A percentile compares a stretch with the other conserved stretches of the same genome.
These are phyloP conservation scores for Aschersonia sp. DNA, from an alignment of 2,329 filamentous ascomycete species.

Conservation along the genomic window DNA sequence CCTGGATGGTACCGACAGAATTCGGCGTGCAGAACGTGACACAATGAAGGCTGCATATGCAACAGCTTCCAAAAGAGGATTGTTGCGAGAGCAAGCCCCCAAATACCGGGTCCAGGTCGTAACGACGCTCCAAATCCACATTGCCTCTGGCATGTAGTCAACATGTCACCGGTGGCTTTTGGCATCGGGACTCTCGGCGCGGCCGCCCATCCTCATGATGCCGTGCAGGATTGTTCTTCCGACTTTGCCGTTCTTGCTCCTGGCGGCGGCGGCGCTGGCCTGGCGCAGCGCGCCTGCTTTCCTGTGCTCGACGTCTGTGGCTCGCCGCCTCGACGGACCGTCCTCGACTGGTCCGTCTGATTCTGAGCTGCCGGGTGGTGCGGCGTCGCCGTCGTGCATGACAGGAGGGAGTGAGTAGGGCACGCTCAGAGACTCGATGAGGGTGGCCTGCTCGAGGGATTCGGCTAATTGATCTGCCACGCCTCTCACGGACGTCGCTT, in stretches of 20 bases:
- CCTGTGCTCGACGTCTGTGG: constrained; percentile 17
- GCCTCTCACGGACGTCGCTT: constrained; percentile 12
- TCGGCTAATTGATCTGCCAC: constrained; percentile 27
- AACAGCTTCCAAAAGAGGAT: no score
- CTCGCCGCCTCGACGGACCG: constrained; percentile 10
- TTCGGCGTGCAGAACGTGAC: no score
- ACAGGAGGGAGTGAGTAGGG: constrained; percentile 14
- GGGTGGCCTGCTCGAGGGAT: constrained; percentile 28
- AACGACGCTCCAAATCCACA: background rate
- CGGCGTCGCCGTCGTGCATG: constrained; percentile 14
- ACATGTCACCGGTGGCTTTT: constrained; percentile 12
- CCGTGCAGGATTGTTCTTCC: constrained; percentile 27
- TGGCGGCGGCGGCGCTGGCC: constrained; percentile 14
- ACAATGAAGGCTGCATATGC: no score
- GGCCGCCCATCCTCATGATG: constrained; percentile 27
- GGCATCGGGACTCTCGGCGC: constrained; percentile 25
- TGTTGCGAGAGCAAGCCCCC: no score
- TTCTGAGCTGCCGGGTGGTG: constrained; percentile 34
- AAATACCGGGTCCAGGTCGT: no score
- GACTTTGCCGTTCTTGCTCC: constrained; percentile 23
- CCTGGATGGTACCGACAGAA: no score
- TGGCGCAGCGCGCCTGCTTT: constrained; percentile 14
- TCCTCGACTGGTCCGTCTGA: constrained; percentile 24
- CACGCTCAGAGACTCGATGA: constrained; percentile 19
- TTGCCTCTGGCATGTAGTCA: background rate